phyloP scores from a whole-genome alignment of 2,329 filamentous ascomycete species.

The Dothidotthia symphoricarpi region DNA sequence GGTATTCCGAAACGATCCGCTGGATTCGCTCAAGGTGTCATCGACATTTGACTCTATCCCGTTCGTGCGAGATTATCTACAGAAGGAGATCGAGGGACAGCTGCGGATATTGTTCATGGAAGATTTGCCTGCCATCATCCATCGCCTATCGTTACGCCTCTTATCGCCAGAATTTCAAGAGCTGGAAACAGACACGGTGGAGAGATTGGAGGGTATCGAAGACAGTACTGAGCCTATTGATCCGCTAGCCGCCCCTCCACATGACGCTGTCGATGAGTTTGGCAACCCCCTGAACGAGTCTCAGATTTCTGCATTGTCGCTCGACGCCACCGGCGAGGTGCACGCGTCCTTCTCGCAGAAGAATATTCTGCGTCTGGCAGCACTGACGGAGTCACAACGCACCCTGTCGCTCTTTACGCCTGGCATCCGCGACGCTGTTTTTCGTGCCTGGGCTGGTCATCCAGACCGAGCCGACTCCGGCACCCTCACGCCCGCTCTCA shows the following conservation, averaged over 20 bases:
- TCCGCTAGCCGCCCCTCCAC: slow-evolving; percentile 75
- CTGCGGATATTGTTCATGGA: slow-evolving; percentile 95
- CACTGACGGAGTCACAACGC: slow-evolving; percentile 81
- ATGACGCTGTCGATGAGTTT: slow-evolving; percentile 77
- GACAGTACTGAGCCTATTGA: slow-evolving; percentile 64
- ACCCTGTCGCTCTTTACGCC: slow-evolving; percentile 91
- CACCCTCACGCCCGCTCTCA: slow-evolving; percentile 42
- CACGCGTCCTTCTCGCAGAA: slow-evolving; percentile 94
- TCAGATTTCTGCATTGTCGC: slow-evolving; percentile 71
- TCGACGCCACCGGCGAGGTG: slow-evolving; percentile 76
- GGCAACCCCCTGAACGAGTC: slow-evolving; percentile 74
- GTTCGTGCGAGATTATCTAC: slow-evolving; percentile 94
- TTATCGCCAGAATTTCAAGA: slow-evolving; percentile 85
- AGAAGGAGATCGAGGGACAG: slow-evolving; percentile 93
- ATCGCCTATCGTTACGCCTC: slow-evolving; percentile 80
- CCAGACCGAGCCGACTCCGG: slow-evolving; percentile 65
- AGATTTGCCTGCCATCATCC: slow-evolving; percentile 93
- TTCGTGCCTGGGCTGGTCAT: slow-evolving; percentile 84
- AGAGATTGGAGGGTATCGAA: slow-evolving; percentile 50
- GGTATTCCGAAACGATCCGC: slow-evolving; percentile 95
- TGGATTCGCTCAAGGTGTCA: slow-evolving; percentile 96
- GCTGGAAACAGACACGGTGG: slow-evolving; percentile 63
- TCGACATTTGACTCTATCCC: slow-evolving; percentile 99
- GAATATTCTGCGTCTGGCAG: slow-evolving; percentile 79
- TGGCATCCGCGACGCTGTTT: slow-evolving; percentile 84